phyloP scores from a whole-genome alignment of 2,329 filamentous ascomycete genomes.

The Scorias spongiosa region DNA sequence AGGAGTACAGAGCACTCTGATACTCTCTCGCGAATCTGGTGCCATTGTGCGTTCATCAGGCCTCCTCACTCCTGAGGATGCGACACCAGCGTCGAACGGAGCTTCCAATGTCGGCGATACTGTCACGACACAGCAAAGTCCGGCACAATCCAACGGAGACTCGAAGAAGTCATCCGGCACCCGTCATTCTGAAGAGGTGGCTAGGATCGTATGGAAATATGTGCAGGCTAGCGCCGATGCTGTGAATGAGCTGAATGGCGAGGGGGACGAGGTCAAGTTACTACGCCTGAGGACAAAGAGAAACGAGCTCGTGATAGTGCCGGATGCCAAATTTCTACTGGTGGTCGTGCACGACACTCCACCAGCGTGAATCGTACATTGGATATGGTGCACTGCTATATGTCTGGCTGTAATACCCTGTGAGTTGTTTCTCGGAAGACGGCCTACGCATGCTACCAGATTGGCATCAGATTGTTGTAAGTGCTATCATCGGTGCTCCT shows the following conservation, averaged over 20 bases:
- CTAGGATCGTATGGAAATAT: constrained; percentile 61
- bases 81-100: constrained; percentile 6
- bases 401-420: too few species aligned
- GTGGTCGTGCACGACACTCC: constrained; percentile 74
- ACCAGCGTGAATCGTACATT: constrained; percentile 34
- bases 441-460: too few species aligned
- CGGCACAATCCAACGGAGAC: constrained; percentile 9
- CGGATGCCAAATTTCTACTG: constrained; percentile 62
- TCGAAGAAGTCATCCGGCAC: constrained; percentile 26
- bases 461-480: too few species aligned
- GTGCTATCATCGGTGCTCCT: neutral
- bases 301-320: constrained; percentile 71
- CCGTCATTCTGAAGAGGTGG: constrained; percentile 51
- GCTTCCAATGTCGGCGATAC: constrained; percentile 5
- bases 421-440: too few species aligned
- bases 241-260: constrained; percentile 57
- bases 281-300: constrained; percentile 67
- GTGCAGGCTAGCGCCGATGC: constrained; percentile 53
- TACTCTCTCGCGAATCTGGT: constrained; percentile 56
- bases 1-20: constrained; percentile 62
- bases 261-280: constrained; percentile 67
- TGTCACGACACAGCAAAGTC: constrained; percentile 2
- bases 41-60: constrained; percentile 63
- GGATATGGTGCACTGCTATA: neutral
- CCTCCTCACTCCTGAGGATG: constrained; percentile 44